Evolutionary conservation across 495 filamentous ascomycete genomes (phyloP).

Genomic region (Xeromyces bisporus): DNA sequence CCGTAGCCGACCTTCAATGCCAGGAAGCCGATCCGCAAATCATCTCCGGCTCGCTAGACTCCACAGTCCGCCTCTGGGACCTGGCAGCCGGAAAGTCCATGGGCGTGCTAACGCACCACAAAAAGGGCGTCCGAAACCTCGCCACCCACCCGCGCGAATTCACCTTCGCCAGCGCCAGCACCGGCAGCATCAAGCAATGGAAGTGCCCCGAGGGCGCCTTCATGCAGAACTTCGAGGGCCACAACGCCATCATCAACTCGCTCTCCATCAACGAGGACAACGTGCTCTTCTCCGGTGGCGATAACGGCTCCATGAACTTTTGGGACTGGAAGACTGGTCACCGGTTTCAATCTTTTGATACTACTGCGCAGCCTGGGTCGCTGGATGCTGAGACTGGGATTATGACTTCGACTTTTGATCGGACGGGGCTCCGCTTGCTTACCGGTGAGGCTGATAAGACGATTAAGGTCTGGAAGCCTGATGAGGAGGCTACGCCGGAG

Average conservation of each 20-base stretch:
- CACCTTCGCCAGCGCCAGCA: constrained; percentile 86
- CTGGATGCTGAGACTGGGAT: constrained; percentile 88
- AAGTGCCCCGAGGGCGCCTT: constrained; percentile 96
- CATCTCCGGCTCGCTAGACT: constrained; percentile 78
- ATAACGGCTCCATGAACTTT: constrained; percentile 93
- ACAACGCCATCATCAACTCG: constrained; percentile 91
- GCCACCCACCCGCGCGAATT: constrained; percentile 83
- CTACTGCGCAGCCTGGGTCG: constrained; percentile 82
- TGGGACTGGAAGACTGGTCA: constrained; percentile 99
- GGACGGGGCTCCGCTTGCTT: constrained; percentile 74
- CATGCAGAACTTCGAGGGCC: constrained; percentile 98
- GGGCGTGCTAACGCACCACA: constrained; percentile 94
- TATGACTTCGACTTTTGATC: constrained; percentile 83
- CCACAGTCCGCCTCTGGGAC: constrained; percentile 90
- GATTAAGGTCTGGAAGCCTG: constrained; percentile 89
- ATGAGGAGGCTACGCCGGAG: constrained; percentile 78
- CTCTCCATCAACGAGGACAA: constrained; percentile 89
- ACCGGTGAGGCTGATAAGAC: constrained; percentile 96
- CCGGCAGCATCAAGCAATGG: constrained; percentile 96
- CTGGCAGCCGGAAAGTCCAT: constrained; percentile 91
- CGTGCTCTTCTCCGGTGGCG: constrained; percentile 85
- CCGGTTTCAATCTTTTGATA: constrained; percentile 73
- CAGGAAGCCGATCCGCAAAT: constrained; percentile 96
- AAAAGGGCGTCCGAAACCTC: constrained; percentile 84
- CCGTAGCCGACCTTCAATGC: constrained; percentile 74